Evolutionary conservation across 2,329 filamentous ascomycete genomes (phyloP).

Genomic region (Hymenoscyphus linearis): DNA sequence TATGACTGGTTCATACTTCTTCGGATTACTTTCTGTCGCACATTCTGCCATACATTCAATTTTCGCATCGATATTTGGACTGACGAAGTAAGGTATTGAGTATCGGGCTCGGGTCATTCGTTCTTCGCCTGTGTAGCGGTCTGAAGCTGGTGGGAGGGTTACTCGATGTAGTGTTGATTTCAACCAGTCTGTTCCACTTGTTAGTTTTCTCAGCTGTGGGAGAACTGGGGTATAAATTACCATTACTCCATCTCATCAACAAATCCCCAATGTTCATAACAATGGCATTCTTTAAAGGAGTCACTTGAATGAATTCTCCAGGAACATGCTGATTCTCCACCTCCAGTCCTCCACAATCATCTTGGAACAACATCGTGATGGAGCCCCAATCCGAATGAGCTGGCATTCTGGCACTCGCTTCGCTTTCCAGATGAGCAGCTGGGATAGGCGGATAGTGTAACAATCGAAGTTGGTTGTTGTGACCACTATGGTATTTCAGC

Average conservation of each 20-base stretch:
- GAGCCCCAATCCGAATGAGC: conserved; percentile 48
- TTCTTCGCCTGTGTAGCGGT: conserved; percentile 35
- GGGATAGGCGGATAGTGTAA: conserved; percentile 52
- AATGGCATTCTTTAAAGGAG: conserved; percentile 37
- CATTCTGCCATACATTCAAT: conserved; percentile 49
- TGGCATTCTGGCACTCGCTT: conserved; percentile 41
- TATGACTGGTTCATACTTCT: conserved; percentile 43
- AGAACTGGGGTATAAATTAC: conserved; percentile 26
- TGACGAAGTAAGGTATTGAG: conserved; percentile 56
- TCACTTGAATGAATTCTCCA: conserved; percentile 38
- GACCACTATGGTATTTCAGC: conserved; percentile 45
- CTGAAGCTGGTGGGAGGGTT: conserved; percentile 37
- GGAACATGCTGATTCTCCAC: conserved; percentile 38
- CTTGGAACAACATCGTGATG: conserved; percentile 49
- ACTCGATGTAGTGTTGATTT: conserved; percentile 51
- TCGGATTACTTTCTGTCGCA: conserved; percentile 36
- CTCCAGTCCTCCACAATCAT: conserved; percentile 45
- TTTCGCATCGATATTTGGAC: conserved; percentile 42
- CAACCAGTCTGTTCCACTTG: conserved; percentile 36
- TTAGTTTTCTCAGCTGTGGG: neutral
- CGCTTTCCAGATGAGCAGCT: conserved; percentile 37
- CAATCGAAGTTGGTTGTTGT: conserved; percentile 55
- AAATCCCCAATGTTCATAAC: conserved; percentile 47
- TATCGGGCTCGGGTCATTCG: conserved; percentile 46
- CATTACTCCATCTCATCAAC: conserved; percentile 45